A percentile compares a stretch with the other conserved stretches of the same genome.
These are phyloP conservation scores for Hymenoscyphus infarciens DNA, from an alignment of 2,329 filamentous ascomycete species.

Conservation along the genomic window DNA sequence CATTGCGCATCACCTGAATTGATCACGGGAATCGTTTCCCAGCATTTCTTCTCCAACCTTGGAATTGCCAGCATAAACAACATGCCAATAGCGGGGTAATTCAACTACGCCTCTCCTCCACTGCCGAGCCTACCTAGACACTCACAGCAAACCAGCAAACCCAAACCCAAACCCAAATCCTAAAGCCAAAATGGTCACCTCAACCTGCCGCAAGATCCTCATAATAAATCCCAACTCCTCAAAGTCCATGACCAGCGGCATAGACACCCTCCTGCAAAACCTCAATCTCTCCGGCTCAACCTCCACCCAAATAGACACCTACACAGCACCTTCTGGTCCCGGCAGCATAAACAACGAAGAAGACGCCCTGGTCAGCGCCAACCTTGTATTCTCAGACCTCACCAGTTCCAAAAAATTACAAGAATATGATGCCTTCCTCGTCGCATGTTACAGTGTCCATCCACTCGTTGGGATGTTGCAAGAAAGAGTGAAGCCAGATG, in stretches of 20 bases:
- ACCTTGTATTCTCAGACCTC: constrained; percentile 57
- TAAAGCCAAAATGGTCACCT: constrained; percentile 27
- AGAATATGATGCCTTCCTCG: constrained; percentile 70
- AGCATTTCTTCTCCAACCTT: background rate
- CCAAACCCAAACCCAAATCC: background rate
- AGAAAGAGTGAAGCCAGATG: constrained; percentile 36
- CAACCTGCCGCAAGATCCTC: constrained; percentile 51
- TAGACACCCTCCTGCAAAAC: constrained; percentile 49
- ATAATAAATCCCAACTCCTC: constrained; percentile 81
- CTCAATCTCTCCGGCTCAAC: constrained; percentile 29
- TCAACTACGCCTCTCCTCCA: background rate
- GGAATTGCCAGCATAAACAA: background rate
- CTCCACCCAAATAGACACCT: constrained; percentile 50
- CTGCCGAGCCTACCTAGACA: background rate
- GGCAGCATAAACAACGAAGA: constrained; percentile 73
- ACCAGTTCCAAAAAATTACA: constrained; percentile 40
- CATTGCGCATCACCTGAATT: background rate
- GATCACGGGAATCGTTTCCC: background rate
- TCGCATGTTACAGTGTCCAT: constrained; percentile 87
- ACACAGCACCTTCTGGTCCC: constrained; percentile 64
- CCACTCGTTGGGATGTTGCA: constrained; percentile 65
- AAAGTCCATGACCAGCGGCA: constrained; percentile 63
- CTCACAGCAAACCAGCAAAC: background rate
- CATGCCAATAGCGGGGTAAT: background rate
- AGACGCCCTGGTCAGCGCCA: constrained; percentile 62